Base-by-base conservation (phyloP, 192 early-diverging fungal genomes). In the Funneliformis mosseae region DNA sequence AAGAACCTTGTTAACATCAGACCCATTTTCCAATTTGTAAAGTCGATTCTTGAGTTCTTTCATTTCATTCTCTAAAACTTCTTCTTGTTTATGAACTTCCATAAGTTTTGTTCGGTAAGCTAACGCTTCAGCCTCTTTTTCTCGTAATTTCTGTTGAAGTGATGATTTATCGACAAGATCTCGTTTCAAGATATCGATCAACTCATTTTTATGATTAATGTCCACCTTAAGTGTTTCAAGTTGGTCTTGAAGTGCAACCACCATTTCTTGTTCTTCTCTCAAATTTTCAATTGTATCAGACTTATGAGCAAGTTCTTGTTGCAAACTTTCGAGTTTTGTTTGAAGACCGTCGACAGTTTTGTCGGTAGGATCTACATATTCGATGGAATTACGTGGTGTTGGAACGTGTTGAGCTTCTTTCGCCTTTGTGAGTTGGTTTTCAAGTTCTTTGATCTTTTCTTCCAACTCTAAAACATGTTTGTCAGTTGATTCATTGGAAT, bases 1-100 rank as follows among this genome's bases (percentile, higher is more conserved):
- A 27, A 76, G 38, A 43, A 62, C 59, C 41, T 76, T 63, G 23
- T 79, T 61, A 11, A 71, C 46, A 67, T 78, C 48, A 27, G 46
- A 25, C 27, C 62, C 77, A 67, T 43, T 68, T 78, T 67, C 63
- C n/a, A 67, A 43, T 67, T 64, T 39, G 5, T 77, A 9, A 25
- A 62, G 25, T 8, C 25, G 16, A 55, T 42, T 21, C 27, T 79
- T 70, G 0, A 79, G 42, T 79, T 71, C 63, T 55, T 60, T 71
- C 10, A 79, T 79, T 70, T 79, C 78, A 68, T 41, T 55, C 8
- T 46, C 50, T n/a, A 79, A 33, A 25, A 23, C 78, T 12, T 50
- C 67, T 79, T 79, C 78, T 14, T 50, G 43, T 59, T 79, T 79
- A 42, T 70, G 78, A 71, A 60, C 67, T 23, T 79, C 78, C 39